A percentile compares a stretch with the other conserved stretches of the same genome.
These are phyloP conservation scores for Schoenoplectus tabernaemontani DNA, from an alignment of 202 grass and related monocot species.

Conservation along the genomic window DNA sequence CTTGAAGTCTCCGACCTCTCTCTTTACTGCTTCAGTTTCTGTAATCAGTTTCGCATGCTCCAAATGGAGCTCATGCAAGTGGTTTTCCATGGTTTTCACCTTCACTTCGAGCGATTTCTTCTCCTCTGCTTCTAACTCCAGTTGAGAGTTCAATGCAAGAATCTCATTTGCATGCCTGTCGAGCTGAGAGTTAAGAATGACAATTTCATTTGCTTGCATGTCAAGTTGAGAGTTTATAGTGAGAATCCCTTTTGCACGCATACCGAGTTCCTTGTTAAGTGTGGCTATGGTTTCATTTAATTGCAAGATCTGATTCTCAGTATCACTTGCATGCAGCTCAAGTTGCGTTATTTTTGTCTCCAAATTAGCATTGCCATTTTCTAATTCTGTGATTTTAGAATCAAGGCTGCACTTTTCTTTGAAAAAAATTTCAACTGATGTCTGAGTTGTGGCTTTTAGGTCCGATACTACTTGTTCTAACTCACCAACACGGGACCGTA, in stretches of 20 bases:
- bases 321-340: conserved; percentile 33
- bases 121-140: conserved; percentile 37
- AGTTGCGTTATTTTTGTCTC: conserved; percentile 30
- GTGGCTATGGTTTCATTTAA: conserved; percentile 35
- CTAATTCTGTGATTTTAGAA: conserved; percentile 40
- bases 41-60: conserved; percentile 58
- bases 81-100: conserved; percentile 34
- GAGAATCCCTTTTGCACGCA: background rate
- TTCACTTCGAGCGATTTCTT: conserved; percentile 44
- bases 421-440: conserved; percentile 48
- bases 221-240: background rate
- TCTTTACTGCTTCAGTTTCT: conserved; percentile 25
- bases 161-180: conserved; percentile 45
- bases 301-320: conserved; percentile 33
- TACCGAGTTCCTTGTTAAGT: conserved; percentile 23
- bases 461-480: conserved; percentile 42
- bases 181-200: conserved; percentile 8
- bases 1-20: conserved; percentile 8
- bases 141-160: conserved; percentile 8
- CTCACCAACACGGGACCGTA: conserved; percentile 34
- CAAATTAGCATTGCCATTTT: conserved; percentile 39
- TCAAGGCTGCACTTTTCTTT: conserved; percentile 51
- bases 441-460: conserved; percentile 31
- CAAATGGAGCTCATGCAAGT: conserved; percentile 62
- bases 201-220: background rate